Evolutionary conservation across 345 rosid genomes (phyloP), one percentile per base, ranked within the genome.

Genomic region (Populus alba): DNA sequence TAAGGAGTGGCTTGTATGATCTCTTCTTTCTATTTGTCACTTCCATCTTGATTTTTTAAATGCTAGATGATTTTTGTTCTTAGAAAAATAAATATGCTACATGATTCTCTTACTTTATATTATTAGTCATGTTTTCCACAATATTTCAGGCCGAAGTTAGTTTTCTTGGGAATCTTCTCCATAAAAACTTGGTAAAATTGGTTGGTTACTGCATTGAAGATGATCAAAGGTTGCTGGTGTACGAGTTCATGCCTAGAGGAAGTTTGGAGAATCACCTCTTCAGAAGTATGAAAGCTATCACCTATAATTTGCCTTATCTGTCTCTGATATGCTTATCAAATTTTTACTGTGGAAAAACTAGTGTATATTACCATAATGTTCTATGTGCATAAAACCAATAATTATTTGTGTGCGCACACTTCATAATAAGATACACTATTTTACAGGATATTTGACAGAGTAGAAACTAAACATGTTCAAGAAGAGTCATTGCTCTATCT

Each of bases 241-340:
- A 81, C 38, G 84, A 81, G 67, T 81, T 77, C 45, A 81, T 81
- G 84, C 78, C 81, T 41, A 59, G 84, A 70, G 84, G 84, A 74
- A 77, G 84, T 74, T 81, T 81, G 78, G 78, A 77, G 78, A 81
- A 77, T 41, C 85, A 82, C 63, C 85, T 82, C 76, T 82, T 82
- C 61, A 74, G 81, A 78, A 82, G 85, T 78, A 78, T 62, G 81
- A 57, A 43, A 45, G 23, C 51, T 45, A n/a, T 23, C 15, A 5
- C 5, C 73, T 59, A 5, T 12, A 17, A 41, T 74, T 65, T 70
- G 1, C 25, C 66, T n/a, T 27, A n/a, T 2, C 10, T 25, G 27
- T 75, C 3, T 43, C 25, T 37, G 29, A 67, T 66, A 35, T 18
- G 6, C 70, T 18, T 66, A 8, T 22, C 11, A 57, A 55, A n/a